Evolutionary conservation across 192 early-diverging fungal genomes (phyloP).

Genomic region (Mortierella claussenii): DNA sequence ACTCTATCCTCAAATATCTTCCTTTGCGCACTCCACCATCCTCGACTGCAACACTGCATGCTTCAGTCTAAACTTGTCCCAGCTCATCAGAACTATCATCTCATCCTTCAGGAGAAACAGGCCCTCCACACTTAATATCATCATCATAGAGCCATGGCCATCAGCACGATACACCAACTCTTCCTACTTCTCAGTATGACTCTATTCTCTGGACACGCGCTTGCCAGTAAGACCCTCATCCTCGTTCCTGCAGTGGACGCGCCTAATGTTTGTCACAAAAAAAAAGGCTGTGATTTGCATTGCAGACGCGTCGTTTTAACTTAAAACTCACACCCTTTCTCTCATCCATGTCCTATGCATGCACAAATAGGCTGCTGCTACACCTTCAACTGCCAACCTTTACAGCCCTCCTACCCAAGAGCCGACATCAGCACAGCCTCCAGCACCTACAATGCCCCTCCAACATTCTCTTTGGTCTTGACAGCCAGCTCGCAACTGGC

Average conservation of each 20-base stretch:
- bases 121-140: too few relatives aligned
- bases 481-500: constrained; percentile 28
- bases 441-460: not conserved
- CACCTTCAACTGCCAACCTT: constrained; percentile 2
- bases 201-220: not conserved
- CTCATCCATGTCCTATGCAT: not conserved
- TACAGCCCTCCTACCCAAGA: not conserved
- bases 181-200: not conserved
- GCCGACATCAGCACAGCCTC: not conserved
- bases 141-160: too few relatives aligned
- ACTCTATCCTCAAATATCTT: too few relatives aligned
- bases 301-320: not conserved
- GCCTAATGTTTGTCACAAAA: not conserved
- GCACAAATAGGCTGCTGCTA: constrained; percentile 25
- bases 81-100: too few relatives aligned
- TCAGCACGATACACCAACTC: too few relatives aligned
- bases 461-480: constrained; percentile 5
- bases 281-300: too few relatives aligned
- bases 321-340: not conserved
- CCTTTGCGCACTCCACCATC: too few relatives aligned
- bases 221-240: constrained; percentile 15
- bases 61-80: too few relatives aligned
- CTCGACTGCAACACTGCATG: too few relatives aligned
- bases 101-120: too few relatives aligned
- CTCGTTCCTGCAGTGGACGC: not conserved